Percentiles rank a stretch among this genome's conserved stretches.
phyloP scores from a whole-genome alignment of 208 protist genomes.

The Zelonia costaricensis region DNA sequence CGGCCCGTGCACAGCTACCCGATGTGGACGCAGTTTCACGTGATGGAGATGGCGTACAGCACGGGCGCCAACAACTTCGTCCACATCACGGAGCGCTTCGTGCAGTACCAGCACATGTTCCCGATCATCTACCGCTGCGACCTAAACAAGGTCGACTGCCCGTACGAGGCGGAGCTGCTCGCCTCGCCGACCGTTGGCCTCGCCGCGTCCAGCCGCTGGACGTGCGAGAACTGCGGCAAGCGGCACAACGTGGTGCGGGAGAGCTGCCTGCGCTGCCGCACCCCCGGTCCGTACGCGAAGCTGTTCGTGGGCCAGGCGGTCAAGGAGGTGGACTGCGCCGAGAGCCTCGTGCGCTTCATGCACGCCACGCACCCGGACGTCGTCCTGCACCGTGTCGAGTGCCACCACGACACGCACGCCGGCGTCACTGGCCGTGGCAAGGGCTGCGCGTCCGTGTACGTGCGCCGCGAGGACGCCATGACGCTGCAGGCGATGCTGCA shows the following conservation, averaged over 20 bases:
- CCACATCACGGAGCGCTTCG: constrained; percentile 56
- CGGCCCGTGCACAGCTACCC: constrained; percentile 31
- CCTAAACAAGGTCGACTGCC: constrained; percentile 24
- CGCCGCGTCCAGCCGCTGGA: constrained; percentile 53
- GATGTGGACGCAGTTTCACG: constrained; percentile 72
- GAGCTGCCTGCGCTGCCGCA: constrained; percentile 55
- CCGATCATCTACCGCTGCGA: constrained; percentile 58
- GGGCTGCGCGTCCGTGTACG: constrained; percentile 68
- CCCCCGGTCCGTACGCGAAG: constrained; percentile 43
- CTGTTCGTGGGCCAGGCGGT: constrained; percentile 61
- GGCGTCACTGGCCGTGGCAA: constrained; percentile 27
- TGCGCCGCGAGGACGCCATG: constrained; percentile 32
- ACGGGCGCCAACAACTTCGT: constrained; percentile 58
- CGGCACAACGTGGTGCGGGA: constrained; percentile 61
- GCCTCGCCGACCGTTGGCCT: constrained; percentile 37
- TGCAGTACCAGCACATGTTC: constrained; percentile 59
- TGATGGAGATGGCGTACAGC: constrained; percentile 65
- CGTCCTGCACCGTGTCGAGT: constrained; percentile 53
- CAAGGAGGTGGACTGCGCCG: constrained; percentile 49
- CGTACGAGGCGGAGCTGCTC: constrained; percentile 38
- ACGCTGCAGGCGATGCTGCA: constrained; percentile 48
- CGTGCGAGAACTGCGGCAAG: constrained; percentile 47
- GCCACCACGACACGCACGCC: constrained; percentile 29
- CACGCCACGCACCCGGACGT: constrained; percentile 56
- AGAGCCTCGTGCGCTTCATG: constrained; percentile 49